Evolutionary conservation across 2,329 filamentous ascomycete genomes (phyloP).

Genomic region (Myriosclerotinia scirpicola): DNA sequence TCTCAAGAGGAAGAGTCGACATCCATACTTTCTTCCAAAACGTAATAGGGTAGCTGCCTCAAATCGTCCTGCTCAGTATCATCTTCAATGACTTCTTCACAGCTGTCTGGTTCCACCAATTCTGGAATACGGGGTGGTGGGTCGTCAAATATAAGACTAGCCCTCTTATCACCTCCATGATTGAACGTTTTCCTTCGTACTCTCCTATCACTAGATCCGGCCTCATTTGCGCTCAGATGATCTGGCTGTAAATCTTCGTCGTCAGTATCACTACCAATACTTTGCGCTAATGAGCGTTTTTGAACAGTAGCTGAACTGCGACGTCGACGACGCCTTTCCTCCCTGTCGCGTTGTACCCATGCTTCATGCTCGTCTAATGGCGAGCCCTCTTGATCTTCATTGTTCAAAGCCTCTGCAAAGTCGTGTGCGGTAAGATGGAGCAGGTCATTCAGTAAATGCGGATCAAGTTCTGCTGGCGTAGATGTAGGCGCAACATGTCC

Average conservation of each 20-base stretch:
- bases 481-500: conserved; percentile 30
- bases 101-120: conserved; percentile 40
- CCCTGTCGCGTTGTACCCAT: conserved; percentile 33
- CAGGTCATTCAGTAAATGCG: conserved; percentile 28
- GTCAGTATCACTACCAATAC: conserved; percentile 41
- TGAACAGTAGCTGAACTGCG: conserved; percentile 38
- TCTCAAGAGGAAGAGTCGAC: conserved; percentile 31
- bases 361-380: conserved; percentile 32
- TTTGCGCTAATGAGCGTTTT: conserved; percentile 39
- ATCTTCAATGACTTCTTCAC: conserved; percentile 38
- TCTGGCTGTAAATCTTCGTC: conserved; percentile 40
- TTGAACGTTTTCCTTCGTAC: conserved; percentile 35
- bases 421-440: conserved; percentile 33
- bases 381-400: conserved; percentile 23
- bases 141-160: conserved; percentile 41
- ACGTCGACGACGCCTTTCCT: conserved; percentile 36
- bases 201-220: conserved; percentile 39
- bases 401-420: not conserved
- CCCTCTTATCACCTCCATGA: conserved; percentile 32
- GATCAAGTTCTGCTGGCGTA: conserved; percentile 30
- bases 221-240: conserved; percentile 38
- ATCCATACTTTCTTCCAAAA: conserved; percentile 36
- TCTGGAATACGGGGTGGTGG: conserved; percentile 40
- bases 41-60: conserved; percentile 36
- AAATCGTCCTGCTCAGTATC: conserved; percentile 30